Percentiles rank a stretch among this genome's conserved stretches.
phyloP scores from a whole-genome alignment of 2,329 filamentous ascomycete genomes.

The Exophiala lecanii-corni region DNA sequence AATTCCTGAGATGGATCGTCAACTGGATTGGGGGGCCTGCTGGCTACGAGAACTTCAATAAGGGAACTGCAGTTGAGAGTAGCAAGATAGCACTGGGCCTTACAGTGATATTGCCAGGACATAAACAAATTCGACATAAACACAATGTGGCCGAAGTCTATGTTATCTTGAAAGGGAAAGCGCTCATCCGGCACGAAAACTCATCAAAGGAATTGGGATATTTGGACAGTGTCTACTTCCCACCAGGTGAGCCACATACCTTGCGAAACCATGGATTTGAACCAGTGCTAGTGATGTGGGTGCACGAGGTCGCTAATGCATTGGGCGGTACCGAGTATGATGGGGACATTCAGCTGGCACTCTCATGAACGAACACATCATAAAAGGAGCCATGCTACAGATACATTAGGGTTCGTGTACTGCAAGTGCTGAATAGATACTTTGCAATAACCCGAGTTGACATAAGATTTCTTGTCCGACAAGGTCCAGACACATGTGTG shows the following conservation, averaged over 20 bases:
- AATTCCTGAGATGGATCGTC: neutral
- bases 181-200: neutral
- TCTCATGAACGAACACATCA: neutral
- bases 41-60: slow-evolving; percentile 3
- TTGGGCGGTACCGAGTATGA: no score
- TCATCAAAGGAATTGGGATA: neutral
- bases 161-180: slow-evolving; percentile 2
- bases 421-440: no score
- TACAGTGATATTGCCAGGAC: neutral
- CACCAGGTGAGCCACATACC: neutral
- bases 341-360: neutral
- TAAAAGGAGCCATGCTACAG: neutral
- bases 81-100: neutral
- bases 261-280: slow-evolving; percentile 2
- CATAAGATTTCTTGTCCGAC: no score
- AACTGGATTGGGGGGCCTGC: slow-evolving; percentile 3
- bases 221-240: slow-evolving; percentile 1
- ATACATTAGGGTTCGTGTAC: neutral
- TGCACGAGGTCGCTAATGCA: no score
- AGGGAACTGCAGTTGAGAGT: neutral
- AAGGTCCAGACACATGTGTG: no score
- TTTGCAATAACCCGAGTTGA: no score
- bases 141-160: neutral
- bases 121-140: neutral
- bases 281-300: neutral